Evolutionary conservation across 1,139 yeast genomes (phyloP).

Genomic region (Geotrichum histeridarum): DNA sequence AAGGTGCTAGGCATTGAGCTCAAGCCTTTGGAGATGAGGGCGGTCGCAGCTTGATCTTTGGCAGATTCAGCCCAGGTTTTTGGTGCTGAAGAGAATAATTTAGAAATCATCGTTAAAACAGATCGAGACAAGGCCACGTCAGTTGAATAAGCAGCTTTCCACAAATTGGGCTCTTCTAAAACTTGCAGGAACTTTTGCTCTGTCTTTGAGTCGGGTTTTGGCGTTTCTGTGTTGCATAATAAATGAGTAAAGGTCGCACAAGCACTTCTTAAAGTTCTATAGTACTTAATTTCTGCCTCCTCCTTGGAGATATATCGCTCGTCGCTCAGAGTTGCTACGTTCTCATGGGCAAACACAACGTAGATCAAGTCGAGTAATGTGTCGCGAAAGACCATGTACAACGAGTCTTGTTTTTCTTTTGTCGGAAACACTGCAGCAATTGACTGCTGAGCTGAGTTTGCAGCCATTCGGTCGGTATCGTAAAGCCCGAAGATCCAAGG

Average conservation of each 20-base stretch:
- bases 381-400: slow-evolving; percentile 56
- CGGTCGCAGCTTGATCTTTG: slow-evolving; percentile 7
- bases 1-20: slow-evolving; percentile 29
- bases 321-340: slow-evolving; percentile 64
- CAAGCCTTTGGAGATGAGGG: slow-evolving; percentile 30
- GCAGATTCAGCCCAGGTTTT: slow-evolving; percentile 6
- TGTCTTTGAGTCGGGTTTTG: slow-evolving; percentile 14
- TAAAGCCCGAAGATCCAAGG: slow-evolving; percentile 65
- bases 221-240: slow-evolving; percentile 27
- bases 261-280: slow-evolving; percentile 52
- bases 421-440: slow-evolving; percentile 54
- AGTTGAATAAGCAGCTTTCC: slow-evolving; percentile 40
- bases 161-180: slow-evolving; percentile 42
- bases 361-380: slow-evolving; percentile 54
- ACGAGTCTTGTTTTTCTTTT: slow-evolving; percentile 51
- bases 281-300: slow-evolving; percentile 64
- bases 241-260: slow-evolving; percentile 49
- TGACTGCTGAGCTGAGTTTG: slow-evolving; percentile 46
- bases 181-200: slow-evolving; percentile 34
- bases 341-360: slow-evolving; percentile 53
- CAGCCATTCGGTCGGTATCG: slow-evolving; percentile 63
- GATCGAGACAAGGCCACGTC: slow-evolving; percentile 9
- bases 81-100: slow-evolving; percentile 7
- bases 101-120: slow-evolving; percentile 9
- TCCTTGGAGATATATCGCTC: slow-evolving; percentile 63